A percentile compares a stretch with the other conserved stretches of the same genome.
Evolutionary conservation across 1,139 yeast species (phyloP).

Genomic region (Kodamaea fungicola): DNA sequence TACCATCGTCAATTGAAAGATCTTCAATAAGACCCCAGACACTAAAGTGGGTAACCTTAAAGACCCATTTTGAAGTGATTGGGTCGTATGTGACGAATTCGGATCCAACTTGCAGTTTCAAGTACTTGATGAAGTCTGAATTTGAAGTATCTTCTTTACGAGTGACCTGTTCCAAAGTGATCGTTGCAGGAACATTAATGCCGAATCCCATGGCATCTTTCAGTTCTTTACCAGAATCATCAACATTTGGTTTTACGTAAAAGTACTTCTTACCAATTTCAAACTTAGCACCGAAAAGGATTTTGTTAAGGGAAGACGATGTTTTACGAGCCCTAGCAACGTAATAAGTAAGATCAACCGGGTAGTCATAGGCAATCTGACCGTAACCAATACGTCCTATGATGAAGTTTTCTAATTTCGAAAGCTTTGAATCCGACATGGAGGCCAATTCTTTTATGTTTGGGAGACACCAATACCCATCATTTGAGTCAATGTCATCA

Average conservation of each 20-base stretch:
- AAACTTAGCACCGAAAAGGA: constrained; percentile 32
- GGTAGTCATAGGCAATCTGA: constrained; percentile 64
- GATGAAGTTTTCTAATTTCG: constrained; percentile 61
- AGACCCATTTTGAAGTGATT: constrained; percentile 72
- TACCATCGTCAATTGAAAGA: constrained; percentile 55
- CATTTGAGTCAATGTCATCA: constrained; percentile 13
- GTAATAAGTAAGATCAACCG: constrained; percentile 62
- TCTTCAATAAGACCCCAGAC: constrained; percentile 86
- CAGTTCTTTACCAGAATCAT: constrained; percentile 22
- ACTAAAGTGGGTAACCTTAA: constrained; percentile 87
- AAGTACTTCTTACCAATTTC: constrained; percentile 49
- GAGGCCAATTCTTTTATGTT: constrained; percentile 50
- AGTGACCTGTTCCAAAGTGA: constrained; percentile 61
- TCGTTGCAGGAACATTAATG: constrained; percentile 79
- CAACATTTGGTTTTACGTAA: constrained; percentile 28
- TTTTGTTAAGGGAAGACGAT: constrained; percentile 20
- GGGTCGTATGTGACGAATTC: constrained; percentile 80
- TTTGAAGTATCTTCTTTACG: constrained; percentile 27
- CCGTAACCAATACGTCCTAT: constrained; percentile 78
- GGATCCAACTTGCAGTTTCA: constrained; percentile 58
- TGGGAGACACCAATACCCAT: constrained; percentile 83
- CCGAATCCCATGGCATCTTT: constrained; percentile 73
- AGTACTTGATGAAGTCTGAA: constrained; percentile 42
- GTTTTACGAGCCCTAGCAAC: constrained; percentile 29
- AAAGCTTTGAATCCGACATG: constrained; percentile 48